phyloP scores from a whole-genome alignment of 1,139 yeast species.

The Zygoascus sp. region DNA sequence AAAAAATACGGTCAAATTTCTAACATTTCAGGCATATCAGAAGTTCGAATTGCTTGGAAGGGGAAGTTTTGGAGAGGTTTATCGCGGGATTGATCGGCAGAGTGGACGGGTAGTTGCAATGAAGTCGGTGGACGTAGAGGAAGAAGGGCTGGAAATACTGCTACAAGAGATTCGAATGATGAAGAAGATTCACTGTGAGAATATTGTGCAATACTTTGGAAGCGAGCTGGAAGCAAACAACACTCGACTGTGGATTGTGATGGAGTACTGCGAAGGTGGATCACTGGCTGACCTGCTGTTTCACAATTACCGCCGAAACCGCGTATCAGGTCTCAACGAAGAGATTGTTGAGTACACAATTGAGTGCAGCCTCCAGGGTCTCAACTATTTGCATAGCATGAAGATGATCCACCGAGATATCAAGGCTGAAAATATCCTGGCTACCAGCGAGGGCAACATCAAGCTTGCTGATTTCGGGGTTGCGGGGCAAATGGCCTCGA shows the following conservation, averaged over 20 bases:
- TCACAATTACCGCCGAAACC: neutral
- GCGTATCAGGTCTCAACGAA: constrained; percentile 14
- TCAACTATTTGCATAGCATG: constrained; percentile 63
- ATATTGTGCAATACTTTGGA: constrained; percentile 52
- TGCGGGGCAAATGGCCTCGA: constrained; percentile 74
- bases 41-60: constrained; percentile 12
- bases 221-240: constrained; percentile 52
- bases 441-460: constrained; percentile 61
- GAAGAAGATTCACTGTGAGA: constrained; percentile 57
- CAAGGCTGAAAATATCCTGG: constrained; percentile 73
- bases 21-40: neutral
- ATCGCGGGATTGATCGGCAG: constrained; percentile 9
- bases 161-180: constrained; percentile 60
- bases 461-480: constrained; percentile 96
- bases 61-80: constrained; percentile 17
- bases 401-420: constrained; percentile 82
- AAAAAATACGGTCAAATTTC: neutral
- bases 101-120: constrained; percentile 54
- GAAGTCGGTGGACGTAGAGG: constrained; percentile 64
- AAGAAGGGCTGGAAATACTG: constrained; percentile 55
- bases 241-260: constrained; percentile 74
- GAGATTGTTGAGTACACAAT: constrained; percentile 32
- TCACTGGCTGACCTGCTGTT: constrained; percentile 66
- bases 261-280: constrained; percentile 94
- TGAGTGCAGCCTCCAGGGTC: constrained; percentile 54